Conservation (phyloP, 176 grass and related monocot genomes). For the Saccharum spontaneum region DNA sequence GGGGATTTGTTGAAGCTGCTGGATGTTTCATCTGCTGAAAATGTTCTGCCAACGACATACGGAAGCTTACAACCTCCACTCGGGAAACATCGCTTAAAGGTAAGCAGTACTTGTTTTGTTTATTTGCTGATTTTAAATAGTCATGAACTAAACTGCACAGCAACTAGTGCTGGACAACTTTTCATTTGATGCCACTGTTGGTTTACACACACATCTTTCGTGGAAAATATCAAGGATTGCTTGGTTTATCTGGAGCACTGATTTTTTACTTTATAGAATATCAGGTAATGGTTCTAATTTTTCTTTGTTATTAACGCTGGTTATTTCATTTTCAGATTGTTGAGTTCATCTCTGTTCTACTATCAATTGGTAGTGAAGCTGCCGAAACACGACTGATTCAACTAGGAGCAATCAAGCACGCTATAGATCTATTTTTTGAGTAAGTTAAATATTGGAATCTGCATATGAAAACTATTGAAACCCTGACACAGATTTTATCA, state of each 20-base stretch:
- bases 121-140: constrained; percentile 20
- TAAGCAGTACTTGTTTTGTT: constrained; percentile 27
- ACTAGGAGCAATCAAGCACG: constrained; percentile 72
- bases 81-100: constrained; percentile 89
- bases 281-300: constrained; percentile 28
- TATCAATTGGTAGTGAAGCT: constrained; percentile 83
- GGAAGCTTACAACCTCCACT: constrained; percentile 78
- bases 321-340: constrained; percentile 68
- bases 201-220: not conserved
- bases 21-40: constrained; percentile 71
- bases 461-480: constrained; percentile 28
- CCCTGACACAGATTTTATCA: constrained; percentile 37
- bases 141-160: constrained; percentile 3
- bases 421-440: constrained; percentile 96
- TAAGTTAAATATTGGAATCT: constrained; percentile 56
- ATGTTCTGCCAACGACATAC: constrained; percentile 68
- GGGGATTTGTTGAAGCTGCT: constrained; percentile 85
- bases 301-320: constrained; percentile 29
- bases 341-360: constrained; percentile 93
- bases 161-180: constrained; percentile 8
- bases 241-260: constrained; percentile 14
- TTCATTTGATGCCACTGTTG: not conserved
- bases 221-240: not conserved
- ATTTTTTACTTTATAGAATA: not conserved
- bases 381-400: constrained; percentile 71